Conservation (phyloP, 2,329 filamentous ascomycete species). For the Ophiosphaerella herpotricha region DNA sequence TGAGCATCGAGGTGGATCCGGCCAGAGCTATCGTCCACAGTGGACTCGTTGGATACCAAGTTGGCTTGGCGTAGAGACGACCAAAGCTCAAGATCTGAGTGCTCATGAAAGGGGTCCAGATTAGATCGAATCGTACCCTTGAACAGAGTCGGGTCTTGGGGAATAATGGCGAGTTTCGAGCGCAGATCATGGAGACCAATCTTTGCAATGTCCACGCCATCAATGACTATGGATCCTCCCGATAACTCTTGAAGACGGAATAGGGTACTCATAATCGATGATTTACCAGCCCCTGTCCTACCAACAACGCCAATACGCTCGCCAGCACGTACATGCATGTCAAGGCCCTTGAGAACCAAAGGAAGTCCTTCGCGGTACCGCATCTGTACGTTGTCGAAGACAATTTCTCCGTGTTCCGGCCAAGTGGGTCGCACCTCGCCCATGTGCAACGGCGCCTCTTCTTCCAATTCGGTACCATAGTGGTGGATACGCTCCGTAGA, state of each 20-base stretch:
- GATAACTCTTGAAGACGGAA: slow-evolving; percentile 68
- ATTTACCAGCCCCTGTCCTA: slow-evolving; percentile 81
- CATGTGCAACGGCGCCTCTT: slow-evolving; percentile 84
- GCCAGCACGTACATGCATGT: slow-evolving; percentile 72
- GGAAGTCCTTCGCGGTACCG: slow-evolving; percentile 57
- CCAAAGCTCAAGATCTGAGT: slow-evolving; percentile 79
- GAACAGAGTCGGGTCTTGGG: slow-evolving; percentile 84
- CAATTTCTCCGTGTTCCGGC: slow-evolving; percentile 79
- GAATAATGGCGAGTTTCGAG: slow-evolving; percentile 78
- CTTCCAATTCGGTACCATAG: slow-evolving; percentile 84
- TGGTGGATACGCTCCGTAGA: slow-evolving; percentile 89
- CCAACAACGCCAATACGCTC: slow-evolving; percentile 83
- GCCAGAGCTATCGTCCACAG: slow-evolving; percentile 52
- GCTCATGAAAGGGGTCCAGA: slow-evolving; percentile 79
- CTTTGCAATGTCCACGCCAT: slow-evolving; percentile 65
- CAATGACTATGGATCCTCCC: slow-evolving; percentile 54
- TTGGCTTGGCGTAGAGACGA: slow-evolving; percentile 76
- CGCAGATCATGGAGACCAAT: slow-evolving; percentile 77
- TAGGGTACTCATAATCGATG: slow-evolving; percentile 79
- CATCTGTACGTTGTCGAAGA: slow-evolving; percentile 57
- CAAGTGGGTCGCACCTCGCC: slow-evolving; percentile 72
- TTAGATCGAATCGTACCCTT: slow-evolving; percentile 78
- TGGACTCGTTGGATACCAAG: slow-evolving; percentile 60
- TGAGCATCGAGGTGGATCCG: slow-evolving; percentile 81
- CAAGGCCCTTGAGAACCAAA: slow-evolving; percentile 54